phyloP scores from a whole-genome alignment of 257 asterid genomes.

The Solanum tarapatanum region DNA sequence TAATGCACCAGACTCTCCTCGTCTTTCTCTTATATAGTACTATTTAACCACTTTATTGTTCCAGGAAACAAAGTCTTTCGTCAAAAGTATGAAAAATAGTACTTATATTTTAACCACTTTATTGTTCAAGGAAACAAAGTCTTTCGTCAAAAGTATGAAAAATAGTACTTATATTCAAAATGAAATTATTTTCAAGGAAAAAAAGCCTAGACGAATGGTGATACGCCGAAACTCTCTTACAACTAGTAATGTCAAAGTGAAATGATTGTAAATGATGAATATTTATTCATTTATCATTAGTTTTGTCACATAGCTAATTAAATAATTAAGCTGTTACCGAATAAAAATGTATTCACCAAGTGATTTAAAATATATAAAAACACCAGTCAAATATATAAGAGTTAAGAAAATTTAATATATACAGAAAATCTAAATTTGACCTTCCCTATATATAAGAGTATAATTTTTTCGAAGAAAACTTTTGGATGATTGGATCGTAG shows the following conservation, averaged over 20 bases:
- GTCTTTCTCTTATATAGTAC: background rate
- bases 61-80: background rate
- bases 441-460: background rate
- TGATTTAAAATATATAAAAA: background rate
- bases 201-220: background rate
- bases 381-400: background rate
- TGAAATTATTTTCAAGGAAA: background rate
- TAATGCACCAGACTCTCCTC: background rate
- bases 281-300: background rate
- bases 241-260: background rate
- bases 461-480: background rate
- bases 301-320: background rate
- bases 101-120: background rate
- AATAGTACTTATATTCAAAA: background rate
- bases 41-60: background rate
- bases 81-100: background rate
- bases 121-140: background rate
- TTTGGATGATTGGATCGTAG: no score
- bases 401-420: background rate
- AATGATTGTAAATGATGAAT: background rate
- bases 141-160: background rate
- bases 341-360: no score
- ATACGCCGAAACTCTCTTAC: background rate
- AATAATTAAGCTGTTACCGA: background rate
- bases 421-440: background rate